Evolutionary conservation across 139 green algal genomes (phyloP).

Genomic region (Helicosporidium sp.): DNA sequence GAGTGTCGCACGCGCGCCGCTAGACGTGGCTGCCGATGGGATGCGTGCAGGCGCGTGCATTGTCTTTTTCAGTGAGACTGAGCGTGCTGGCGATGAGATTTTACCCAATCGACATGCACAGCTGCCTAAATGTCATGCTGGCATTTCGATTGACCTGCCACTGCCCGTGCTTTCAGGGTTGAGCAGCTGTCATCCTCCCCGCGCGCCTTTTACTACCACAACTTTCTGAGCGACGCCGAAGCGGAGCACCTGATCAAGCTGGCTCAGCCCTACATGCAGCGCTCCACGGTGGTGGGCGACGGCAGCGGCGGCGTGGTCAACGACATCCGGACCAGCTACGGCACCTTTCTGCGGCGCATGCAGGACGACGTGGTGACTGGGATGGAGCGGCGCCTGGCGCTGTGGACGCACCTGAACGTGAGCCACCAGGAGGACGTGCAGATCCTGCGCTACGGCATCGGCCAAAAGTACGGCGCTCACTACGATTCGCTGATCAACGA

Average conservation of each 20-base stretch:
- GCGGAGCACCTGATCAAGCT: conserved; percentile 40
- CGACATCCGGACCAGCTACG: conserved; percentile 52
- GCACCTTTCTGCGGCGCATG: conserved; percentile 40
- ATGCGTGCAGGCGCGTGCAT: too few species aligned
- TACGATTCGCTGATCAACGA: conserved; percentile 48
- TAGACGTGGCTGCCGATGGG: too few species aligned
- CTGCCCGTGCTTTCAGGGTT: too few species aligned
- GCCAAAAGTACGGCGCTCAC: conserved; percentile 65
- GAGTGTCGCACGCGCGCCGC: too few species aligned
- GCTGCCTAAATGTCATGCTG: too few species aligned
- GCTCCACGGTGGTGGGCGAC: conserved; percentile 52
- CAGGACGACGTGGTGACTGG: conserved; percentile 34
- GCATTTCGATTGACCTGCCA: too few species aligned
- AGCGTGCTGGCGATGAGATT: too few species aligned
- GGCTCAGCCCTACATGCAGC: conserved; percentile 45
- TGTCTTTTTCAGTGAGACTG: too few species aligned
- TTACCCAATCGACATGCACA: too few species aligned
- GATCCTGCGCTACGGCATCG: conserved; percentile 40
- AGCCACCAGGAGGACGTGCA: conserved; percentile 69
- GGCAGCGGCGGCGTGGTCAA: conserved; percentile 31
- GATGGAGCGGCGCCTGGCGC: conserved; percentile 43
- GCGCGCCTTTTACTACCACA: conserved; percentile 56
- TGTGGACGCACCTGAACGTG: conserved; percentile 47
- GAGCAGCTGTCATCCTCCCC: conserved; percentile 48
- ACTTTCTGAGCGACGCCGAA: conserved; percentile 47